A percentile compares a stretch with the other conserved stretches of the same genome.
Conservation (phyloP, 768 basidiomycete genomes). For the Suillus occidentalis region DNA sequence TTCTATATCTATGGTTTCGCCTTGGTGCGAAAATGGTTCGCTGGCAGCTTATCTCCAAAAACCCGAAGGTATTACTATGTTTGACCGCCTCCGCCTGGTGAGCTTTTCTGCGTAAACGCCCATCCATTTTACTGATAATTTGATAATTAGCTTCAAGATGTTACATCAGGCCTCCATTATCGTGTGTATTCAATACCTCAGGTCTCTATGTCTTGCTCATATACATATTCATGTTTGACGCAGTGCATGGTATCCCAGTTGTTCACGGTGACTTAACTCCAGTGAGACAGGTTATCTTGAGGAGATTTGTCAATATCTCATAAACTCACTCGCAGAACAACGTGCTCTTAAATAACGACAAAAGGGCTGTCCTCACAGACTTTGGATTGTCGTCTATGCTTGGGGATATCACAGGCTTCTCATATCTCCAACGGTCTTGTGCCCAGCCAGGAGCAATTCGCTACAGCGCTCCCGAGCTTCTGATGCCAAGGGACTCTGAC, state of each 20-base stretch:
- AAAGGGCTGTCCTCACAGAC: slow-evolving; percentile 40
- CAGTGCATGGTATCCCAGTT: neutral
- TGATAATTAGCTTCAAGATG: neutral
- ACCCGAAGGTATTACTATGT: neutral
- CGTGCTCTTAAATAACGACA: slow-evolving; percentile 41
- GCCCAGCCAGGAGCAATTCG: slow-evolving; percentile 36
- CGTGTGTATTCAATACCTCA: neutral
- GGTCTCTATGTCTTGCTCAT: neutral
- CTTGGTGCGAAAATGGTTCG: slow-evolving; percentile 31
- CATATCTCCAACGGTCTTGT: slow-evolving; percentile 29
- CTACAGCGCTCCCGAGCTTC: slow-evolving; percentile 43
- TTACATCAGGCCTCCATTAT: neutral
- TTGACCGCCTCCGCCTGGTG: neutral
- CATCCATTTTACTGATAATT: neutral
- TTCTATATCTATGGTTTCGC: slow-evolving; percentile 32
- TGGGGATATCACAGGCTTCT: slow-evolving; percentile 32
- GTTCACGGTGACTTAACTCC: slow-evolving; percentile 2
- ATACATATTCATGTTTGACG: neutral
- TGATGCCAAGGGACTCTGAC: slow-evolving; percentile 16
- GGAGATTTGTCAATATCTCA: neutral
- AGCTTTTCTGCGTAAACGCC: neutral
- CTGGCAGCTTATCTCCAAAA: slow-evolving; percentile 21
- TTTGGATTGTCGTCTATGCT: slow-evolving; percentile 43
- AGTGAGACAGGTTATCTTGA: neutral
- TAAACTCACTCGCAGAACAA: slow-evolving; percentile 31